phyloP scores from a whole-genome alignment of 2,329 filamentous ascomycete genomes.

The Neospermospora avenae region DNA sequence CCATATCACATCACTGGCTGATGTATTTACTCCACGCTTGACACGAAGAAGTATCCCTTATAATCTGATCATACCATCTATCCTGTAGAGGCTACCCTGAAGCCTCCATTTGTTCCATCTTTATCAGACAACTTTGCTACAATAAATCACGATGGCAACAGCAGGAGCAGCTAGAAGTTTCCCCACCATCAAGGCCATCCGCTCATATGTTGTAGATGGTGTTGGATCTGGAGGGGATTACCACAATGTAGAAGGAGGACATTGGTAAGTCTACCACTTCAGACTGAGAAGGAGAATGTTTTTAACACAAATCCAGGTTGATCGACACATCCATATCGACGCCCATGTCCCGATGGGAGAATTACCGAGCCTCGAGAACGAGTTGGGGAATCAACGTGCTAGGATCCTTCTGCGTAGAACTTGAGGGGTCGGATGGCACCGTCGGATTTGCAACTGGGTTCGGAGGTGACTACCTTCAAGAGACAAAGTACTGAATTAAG shows the following conservation, averaged over 20 bases:
- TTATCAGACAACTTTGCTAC: slow-evolving; percentile 3
- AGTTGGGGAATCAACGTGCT: slow-evolving; percentile 96
- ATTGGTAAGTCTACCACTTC: slow-evolving; percentile 51
- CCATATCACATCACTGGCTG: not conserved
- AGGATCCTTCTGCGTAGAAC: slow-evolving; percentile 86
- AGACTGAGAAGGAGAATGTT: not conserved
- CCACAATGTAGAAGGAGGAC: slow-evolving; percentile 80
- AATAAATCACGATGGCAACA: slow-evolving; percentile 21
- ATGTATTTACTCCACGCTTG: not conserved
- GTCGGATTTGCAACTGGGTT: slow-evolving; percentile 93
- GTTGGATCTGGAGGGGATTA: slow-evolving; percentile 71
- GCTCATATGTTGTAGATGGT: slow-evolving; percentile 69
- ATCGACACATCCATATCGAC: slow-evolving; percentile 91
- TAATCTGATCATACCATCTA: not conserved
- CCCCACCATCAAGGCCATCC: slow-evolving; percentile 71
- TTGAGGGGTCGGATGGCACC: slow-evolving; percentile 86
- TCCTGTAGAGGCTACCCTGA: too few species aligned
- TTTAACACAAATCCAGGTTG: slow-evolving; percentile 63
- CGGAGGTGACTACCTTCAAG: slow-evolving; percentile 52
- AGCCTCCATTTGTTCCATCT: not conserved
- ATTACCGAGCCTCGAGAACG: slow-evolving; percentile 83
- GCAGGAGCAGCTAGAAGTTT: slow-evolving; percentile 43
- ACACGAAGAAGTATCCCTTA: not conserved
- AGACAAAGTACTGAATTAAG: not conserved
- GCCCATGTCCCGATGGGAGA: slow-evolving; percentile 84